Evolutionary conservation across 176 grass and related monocot species (phyloP), one percentile per base, ranked within the genome.

Genomic region (Saccharum spontaneum): DNA sequence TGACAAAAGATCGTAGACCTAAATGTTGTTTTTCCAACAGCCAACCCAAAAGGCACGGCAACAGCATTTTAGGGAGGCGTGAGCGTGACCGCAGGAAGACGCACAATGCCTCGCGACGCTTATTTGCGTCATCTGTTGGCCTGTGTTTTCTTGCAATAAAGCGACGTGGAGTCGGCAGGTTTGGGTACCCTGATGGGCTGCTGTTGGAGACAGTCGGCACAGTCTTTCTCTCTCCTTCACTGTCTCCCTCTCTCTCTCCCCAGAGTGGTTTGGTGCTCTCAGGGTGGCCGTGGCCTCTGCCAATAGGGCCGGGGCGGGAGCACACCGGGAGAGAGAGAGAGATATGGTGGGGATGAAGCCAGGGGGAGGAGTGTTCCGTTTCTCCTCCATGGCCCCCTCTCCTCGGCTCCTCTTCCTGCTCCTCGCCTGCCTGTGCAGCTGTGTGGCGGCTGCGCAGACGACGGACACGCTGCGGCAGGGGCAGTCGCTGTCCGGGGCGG

Each of bases 381-480:
- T 75, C 62, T 49, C 72, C 45, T 76, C 90, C 61, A 87, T 61
- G 87, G 75, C 75, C 54, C 3, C 64, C 46, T 66, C 80, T 36
- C 59, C 37, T 37, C 76, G 70, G 54, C 55, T 78, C 63, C 46
- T 74, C 43, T 16, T 45, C 57, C 26, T 39, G 85, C 77, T 85
- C 68, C 62, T 92, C 31, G 50, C 73, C 1, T 76, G 16, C 33
- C 6, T 5, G 37, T 5, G 6, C 6, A 6, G 37, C 37, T 38
- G 37, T 7, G 37, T 7, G 38, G 76, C 28, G 37, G 60, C 68
- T 22, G 44, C 63, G 75, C 72, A 41, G 33, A 57, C 78, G 67
- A 70, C 73, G 18, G 89, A 91, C 66, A 91, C 84, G 66, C 67
- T 98, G 50, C 79, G 3, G n/a, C 86, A 72, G 13, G 92, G 87